Conservation (phyloP, 2,329 filamentous ascomycete species). For the Volutella citrinella region DNA sequence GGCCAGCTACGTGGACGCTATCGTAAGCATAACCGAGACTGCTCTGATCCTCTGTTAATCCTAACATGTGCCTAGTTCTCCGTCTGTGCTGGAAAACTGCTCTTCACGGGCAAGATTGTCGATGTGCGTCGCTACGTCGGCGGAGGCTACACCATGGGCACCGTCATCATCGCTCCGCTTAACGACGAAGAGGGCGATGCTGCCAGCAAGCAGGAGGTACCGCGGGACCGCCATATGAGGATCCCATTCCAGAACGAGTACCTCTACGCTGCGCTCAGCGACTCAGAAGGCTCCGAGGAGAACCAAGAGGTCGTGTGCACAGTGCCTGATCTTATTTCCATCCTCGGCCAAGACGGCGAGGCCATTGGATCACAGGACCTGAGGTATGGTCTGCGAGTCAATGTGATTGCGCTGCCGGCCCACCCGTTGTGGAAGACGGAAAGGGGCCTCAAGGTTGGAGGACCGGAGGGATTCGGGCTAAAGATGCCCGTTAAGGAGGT, state of each 20-base stretch:
- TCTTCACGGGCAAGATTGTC: constrained; percentile 39
- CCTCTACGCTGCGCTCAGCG: constrained; percentile 34
- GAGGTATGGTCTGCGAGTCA: constrained; percentile 48
- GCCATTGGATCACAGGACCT: constrained; percentile 49
- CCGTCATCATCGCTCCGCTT: constrained; percentile 32
- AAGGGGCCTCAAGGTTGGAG: constrained; percentile 31
- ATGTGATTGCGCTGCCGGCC: constrained; percentile 47
- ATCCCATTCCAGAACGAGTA: constrained; percentile 44
- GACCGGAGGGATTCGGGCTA: constrained; percentile 32
- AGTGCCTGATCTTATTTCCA: constrained; percentile 35
- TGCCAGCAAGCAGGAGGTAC: constrained; percentile 9
- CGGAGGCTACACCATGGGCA: constrained; percentile 40
- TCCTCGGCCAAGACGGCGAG: constrained; percentile 42
- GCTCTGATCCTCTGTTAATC: background rate
- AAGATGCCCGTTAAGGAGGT: constrained; percentile 27
- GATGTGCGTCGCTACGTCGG: constrained; percentile 36
- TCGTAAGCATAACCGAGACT: constrained; percentile 5
- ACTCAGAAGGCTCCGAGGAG: constrained; percentile 27
- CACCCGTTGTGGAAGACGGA: constrained; percentile 48
- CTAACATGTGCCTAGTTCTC: too few relatives aligned
- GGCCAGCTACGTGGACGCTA: constrained; percentile 22
- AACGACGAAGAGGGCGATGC: constrained; percentile 28
- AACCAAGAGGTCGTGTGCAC: constrained; percentile 32
- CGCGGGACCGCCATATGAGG: constrained; percentile 29
- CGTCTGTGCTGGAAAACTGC: constrained; percentile 31